Percentiles rank a stretch among this genome's conserved stretches.
These are phyloP conservation scores for Endocladia muricata DNA, from an alignment of 31 red algal genomes.

Conservation along the genomic window DNA sequence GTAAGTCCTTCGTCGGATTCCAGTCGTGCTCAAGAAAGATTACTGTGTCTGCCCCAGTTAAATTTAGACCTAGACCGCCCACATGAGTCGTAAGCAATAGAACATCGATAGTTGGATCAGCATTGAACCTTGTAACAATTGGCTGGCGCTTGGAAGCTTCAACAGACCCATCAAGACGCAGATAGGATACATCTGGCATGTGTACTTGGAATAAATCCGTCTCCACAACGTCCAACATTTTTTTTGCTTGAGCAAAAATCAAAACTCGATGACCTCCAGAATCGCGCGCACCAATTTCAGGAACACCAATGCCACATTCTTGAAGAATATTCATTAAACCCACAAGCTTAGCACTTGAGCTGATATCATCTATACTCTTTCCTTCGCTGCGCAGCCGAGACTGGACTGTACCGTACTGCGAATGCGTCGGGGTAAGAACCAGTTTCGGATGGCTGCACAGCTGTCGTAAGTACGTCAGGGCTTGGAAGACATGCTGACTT, in stretches of 20 bases:
- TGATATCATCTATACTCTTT: conserved; percentile 61
- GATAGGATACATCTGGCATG: conserved; percentile 80
- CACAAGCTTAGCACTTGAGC: conserved; percentile 83
- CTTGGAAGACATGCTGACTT: conserved; percentile 73
- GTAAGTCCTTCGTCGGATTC: conserved; percentile 96
- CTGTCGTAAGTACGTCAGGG: conserved; percentile 79
- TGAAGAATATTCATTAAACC: conserved; percentile 81
- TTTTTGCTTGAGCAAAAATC: conserved; percentile 87
- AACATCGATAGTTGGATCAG: conserved; percentile 91
- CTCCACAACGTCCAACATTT: conserved; percentile 89
- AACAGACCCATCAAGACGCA: conserved; percentile 91
- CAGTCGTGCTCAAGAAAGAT: conserved; percentile 97
- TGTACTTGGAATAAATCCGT: conserved; percentile 63
- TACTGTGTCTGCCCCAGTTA: conserved; percentile 93
- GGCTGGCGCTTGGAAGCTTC: conserved; percentile 73
- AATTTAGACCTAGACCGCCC: conserved; percentile 92
- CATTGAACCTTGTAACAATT: conserved; percentile 97
- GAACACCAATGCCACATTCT: conserved; percentile 81
- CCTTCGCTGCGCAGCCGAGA: conserved; percentile 35
- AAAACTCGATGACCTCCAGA: conserved; percentile 84
- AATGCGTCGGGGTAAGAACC: conserved; percentile 59
- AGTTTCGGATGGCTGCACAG: conserved; percentile 95
- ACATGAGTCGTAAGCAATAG: conserved; percentile 93
- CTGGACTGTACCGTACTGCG: conserved; percentile 36
- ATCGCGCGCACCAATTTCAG: conserved; percentile 8